These are phyloP conservation scores for Fusarium solani-melongenae DNA, from an alignment of 2,329 filamentous ascomycete species.

Conservation along the genomic window DNA sequence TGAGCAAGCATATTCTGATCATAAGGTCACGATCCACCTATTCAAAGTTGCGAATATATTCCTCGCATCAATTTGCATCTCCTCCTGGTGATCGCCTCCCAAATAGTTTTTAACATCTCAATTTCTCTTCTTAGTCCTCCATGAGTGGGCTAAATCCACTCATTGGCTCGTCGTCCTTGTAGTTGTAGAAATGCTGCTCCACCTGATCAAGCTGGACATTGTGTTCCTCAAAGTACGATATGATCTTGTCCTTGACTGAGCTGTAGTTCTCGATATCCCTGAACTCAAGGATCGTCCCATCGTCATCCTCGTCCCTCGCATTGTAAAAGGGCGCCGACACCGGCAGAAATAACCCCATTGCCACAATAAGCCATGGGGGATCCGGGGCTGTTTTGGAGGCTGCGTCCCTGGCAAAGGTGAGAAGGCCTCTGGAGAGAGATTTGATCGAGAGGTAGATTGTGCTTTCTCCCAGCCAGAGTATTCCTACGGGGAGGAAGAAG, in stretches of 20 bases:
- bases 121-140: not conserved
- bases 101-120: not conserved
- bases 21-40: not conserved
- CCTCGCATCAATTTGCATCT: not conserved
- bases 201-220: not conserved
- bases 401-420: conserved; percentile 8
- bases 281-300: not conserved
- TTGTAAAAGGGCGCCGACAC: conserved; percentile 10
- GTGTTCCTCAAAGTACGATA: not conserved
- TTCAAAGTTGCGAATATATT: not conserved
- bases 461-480: conserved; percentile 5
- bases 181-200: conserved; percentile 6
- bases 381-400: not conserved
- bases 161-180: not conserved
- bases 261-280: not conserved
- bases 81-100: not conserved
- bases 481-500: conserved; percentile 5
- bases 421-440: not conserved
- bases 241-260: not conserved
- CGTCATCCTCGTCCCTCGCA: not conserved
- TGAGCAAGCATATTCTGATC: not conserved
- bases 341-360: conserved; percentile 9
- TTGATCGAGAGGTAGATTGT: not conserved
- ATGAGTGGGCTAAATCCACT: conserved; percentile 37
- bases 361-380: not conserved